Base-by-base conservation (phyloP, 768 basidiomycete species). In the Arthromyces matolae region DNA sequence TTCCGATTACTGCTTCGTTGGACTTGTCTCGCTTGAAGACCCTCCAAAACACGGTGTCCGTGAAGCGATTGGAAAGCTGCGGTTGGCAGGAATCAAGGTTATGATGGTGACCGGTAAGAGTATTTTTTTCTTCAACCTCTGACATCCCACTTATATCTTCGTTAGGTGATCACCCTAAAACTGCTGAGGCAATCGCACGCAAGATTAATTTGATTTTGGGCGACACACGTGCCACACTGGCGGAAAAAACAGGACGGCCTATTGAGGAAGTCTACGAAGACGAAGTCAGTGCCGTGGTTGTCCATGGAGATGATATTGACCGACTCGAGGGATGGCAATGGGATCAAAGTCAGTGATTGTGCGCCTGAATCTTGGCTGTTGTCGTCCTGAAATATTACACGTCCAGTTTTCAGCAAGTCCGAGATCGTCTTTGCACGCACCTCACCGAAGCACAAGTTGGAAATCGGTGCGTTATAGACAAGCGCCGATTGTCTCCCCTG, bases 401-500 rank as follows among this genome's bases (percentile, higher is more conserved):
- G 16, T 19, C 3, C 44, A 85, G 83, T 86, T 51, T 83, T 86
- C 61, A 68, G 69, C 55, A 84, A 84, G 57, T 70, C 78, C 33
- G 84, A 85, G 60, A 83, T 86, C 42, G 83, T 86, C 4, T 84
- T 86, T 50, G 83, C 84, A 29, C 72, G 84, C 41, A 85, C 83
- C 8, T 84, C 83, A 8, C 84, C 84, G 0, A 79, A 84, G 57
- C 83, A 85, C 57, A 86, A 86, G 58, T 74, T 86, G 3, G 82
- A 85, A 60, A 86, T 86, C 36, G 83, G 82, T 83, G 40, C 20
- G 73, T 51, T 22, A 14, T 14, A 10, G 5, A 5, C 27, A 3
- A 18, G 13, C 22, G 32, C 12, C 41, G n/a, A 23, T 20, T 41
- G 22, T 3, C 9, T 6, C 16, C 24, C 12, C 12, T 5, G 42